phyloP scores from a whole-genome alignment of 2,329 filamentous ascomycete genomes.

The Calonectria honghensis region DNA sequence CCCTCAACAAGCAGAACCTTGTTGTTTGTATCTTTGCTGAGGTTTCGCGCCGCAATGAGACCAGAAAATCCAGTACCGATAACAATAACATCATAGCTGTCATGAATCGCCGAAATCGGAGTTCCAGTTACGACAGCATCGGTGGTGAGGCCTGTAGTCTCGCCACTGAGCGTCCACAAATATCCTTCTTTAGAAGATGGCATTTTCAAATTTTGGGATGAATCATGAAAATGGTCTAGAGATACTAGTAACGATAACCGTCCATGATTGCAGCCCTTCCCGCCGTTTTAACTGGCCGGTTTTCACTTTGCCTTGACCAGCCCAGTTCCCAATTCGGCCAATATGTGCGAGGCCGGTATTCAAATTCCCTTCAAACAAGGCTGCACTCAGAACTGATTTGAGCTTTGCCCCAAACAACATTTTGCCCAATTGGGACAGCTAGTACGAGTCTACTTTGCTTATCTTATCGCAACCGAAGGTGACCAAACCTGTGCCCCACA shows the following conservation, averaged over 20 bases:
- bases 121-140: conserved; percentile 42
- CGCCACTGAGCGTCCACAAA: conserved; percentile 36
- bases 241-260: background rate
- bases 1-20: conserved; percentile 60
- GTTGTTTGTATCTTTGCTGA: background rate
- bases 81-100: conserved; percentile 45
- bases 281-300: background rate
- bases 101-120: background rate
- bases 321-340: background rate
- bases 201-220: conserved; percentile 26
- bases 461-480: background rate
- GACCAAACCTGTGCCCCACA: background rate
- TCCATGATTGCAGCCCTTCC: background rate
- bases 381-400: background rate
- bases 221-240: background rate
- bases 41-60: conserved; percentile 56
- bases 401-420: background rate
- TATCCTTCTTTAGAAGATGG: conserved; percentile 43
- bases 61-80: conserved; percentile 57
- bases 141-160: conserved; percentile 33
- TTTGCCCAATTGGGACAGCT: background rate
- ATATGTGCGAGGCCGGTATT: background rate
- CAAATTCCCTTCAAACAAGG: background rate
- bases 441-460: background rate
- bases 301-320: background rate